Base-by-base conservation (phyloP, 129 eudicot genomes). In the Silybum marianum region DNA sequence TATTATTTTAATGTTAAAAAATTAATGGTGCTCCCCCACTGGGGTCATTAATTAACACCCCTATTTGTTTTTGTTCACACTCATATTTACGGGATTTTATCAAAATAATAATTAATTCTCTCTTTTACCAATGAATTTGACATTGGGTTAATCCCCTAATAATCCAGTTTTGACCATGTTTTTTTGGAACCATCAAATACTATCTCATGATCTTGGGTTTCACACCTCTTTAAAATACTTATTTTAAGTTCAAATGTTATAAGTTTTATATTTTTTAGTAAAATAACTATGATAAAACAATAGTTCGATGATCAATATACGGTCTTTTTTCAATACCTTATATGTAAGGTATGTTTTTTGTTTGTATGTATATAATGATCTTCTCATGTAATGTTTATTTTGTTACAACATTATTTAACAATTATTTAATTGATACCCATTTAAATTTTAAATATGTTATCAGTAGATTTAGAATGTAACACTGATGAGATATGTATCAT, bases 21-120 rank as follows among this genome's bases (percentile, higher is more conserved):
- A 21, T 78, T 78, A 78, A 72, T 83, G 86, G 86, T 83, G 86
- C 79, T 83, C 78, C 86, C 86, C 86, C 86, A 83, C 83, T 78
- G 83, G 86, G 79, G 83, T 83, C 86, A 78, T 72, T 83, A 83
- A 83, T 78, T 72, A 78, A 83, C 79, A 62, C 78, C 8, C 40
- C 22, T 72, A 46, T 76, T 76, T 83, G 86, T 83, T 78, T 38
- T 78, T 78, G 81, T 36, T 82, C 67, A 72, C 83, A 78, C 86
- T 21, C 83, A 72, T 83, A 83, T 83, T 83, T 78, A 83, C 73
- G 79, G 14, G 32, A 72, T 78, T 83, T 21, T 78, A 83, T 40
- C 28, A 42, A 12, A 26, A 77, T 13, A 77, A 77, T 78, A 12
- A 8, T 72, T 39, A 44, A 12, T 21, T 78, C 12, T 40, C 75